Percentiles rank a stretch among this genome's conserved stretches.
These are phyloP conservation scores for Larix kaempferi DNA, from an alignment of 75 land plant genomes.

Conservation along the genomic window DNA sequence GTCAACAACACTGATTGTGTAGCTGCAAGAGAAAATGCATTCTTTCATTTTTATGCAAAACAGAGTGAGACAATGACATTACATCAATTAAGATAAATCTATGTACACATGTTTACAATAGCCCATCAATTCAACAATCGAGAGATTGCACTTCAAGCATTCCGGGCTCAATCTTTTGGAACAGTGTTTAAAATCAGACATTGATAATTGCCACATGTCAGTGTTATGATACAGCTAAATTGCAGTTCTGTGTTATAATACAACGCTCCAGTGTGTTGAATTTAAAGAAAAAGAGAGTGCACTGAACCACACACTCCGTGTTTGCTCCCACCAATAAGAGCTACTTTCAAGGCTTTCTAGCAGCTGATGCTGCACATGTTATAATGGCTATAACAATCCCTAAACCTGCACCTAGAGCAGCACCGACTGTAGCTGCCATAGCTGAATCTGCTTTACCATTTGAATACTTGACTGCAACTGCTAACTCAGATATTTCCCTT, in stretches of 20 bases:
- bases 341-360: constrained; percentile 66
- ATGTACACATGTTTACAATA: not conserved
- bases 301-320: not conserved
- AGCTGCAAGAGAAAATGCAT: not conserved
- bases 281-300: not conserved
- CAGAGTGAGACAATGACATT: not conserved
- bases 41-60: not conserved
- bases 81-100: not conserved
- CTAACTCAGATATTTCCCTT: constrained; percentile 25
- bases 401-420: constrained; percentile 85
- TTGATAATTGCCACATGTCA: not conserved
- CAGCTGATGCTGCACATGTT: constrained; percentile 79
- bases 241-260: not conserved
- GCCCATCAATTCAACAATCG: not conserved
- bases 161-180: not conserved
- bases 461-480: constrained; percentile 18
- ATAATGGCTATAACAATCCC: constrained; percentile 77
- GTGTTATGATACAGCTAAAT: not conserved
- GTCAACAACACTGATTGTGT: not conserved
- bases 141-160: not conserved
- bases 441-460: constrained; percentile 35
- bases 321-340: too few species aligned
- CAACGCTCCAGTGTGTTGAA: not conserved
- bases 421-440: constrained; percentile 76
- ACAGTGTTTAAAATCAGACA: not conserved